A percentile compares a stretch with the other conserved stretches of the same genome.
These are phyloP conservation scores for Candida methanosorbosa DNA, from an alignment of 805 yeast genomes.

Conservation along the genomic window DNA sequence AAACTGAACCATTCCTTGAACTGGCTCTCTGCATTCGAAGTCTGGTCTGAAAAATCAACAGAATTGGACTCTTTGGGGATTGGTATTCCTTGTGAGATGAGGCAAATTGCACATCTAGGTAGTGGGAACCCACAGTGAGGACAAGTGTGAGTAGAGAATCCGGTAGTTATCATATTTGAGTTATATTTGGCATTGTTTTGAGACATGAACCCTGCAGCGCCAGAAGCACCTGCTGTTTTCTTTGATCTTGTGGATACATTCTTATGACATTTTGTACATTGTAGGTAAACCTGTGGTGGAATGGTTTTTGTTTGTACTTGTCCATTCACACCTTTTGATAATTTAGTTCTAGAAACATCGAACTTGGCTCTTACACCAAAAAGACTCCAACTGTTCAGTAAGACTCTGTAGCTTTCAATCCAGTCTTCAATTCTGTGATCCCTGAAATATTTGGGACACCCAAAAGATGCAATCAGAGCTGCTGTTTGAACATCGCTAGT, in stretches of 20 bases:
- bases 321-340: constrained; percentile 48
- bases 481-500: constrained; percentile 92
- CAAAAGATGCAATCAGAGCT: constrained; percentile 69
- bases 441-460: constrained; percentile 72
- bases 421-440: constrained; percentile 72
- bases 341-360: constrained; percentile 67
- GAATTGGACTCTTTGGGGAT: constrained; percentile 33
- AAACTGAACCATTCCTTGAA: constrained; percentile 85
- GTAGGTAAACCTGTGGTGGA: constrained; percentile 71
- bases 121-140: constrained; percentile 83
- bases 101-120: constrained; percentile 87
- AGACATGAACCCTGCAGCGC: not conserved
- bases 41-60: constrained; percentile 13
- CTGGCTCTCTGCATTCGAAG: constrained; percentile 26
- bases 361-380: constrained; percentile 76
- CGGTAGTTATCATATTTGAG: too few relatives aligned
- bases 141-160: constrained; percentile 40
- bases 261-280: constrained; percentile 78
- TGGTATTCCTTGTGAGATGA: constrained; percentile 67
- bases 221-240: not conserved
- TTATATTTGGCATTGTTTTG: constrained; percentile 9
- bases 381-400: constrained; percentile 74
- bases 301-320: constrained; percentile 36
- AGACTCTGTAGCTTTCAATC: constrained; percentile 58
- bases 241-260: constrained; percentile 38